Evolutionary conservation across 306 rosid species (phyloP).

Genomic region (Castanopsis chinensis): DNA sequence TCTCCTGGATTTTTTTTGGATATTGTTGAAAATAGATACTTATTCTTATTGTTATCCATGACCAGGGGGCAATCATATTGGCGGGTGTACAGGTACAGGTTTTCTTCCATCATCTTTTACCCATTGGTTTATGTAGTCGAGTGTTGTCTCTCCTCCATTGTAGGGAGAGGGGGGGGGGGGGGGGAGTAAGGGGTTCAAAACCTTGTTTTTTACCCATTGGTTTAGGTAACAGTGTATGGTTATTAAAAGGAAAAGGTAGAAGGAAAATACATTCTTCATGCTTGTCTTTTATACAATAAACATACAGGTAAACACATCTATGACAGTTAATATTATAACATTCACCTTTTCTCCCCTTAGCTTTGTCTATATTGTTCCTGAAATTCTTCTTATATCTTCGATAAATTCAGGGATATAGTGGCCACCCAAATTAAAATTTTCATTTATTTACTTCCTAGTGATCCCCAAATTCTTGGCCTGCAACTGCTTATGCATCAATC

Average conservation of each 20-base stretch:
- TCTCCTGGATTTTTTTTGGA: constrained; percentile 2
- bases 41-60: constrained; percentile 21
- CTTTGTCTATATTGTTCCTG: neutral
- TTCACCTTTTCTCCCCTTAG: neutral
- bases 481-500: neutral
- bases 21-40: constrained; percentile 22
- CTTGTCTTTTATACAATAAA: too few relatives aligned
- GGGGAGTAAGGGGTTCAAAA: neutral
- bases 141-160: neutral
- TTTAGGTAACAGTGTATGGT: neutral
- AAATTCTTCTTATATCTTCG: neutral
- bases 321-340: neutral
- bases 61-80: constrained; percentile 90
- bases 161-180: neutral
- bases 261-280: too few relatives aligned
- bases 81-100: constrained; percentile 84
- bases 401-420: neutral
- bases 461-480: neutral
- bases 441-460: neutral
- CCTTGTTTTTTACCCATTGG: neutral
- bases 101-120: neutral
- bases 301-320: neutral
- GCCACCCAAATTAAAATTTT: neutral
- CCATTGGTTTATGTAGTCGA: neutral
- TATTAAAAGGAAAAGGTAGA: too few relatives aligned